Conservation (phyloP, 140 eudicot genomes). For the Eryngium alpinum region DNA sequence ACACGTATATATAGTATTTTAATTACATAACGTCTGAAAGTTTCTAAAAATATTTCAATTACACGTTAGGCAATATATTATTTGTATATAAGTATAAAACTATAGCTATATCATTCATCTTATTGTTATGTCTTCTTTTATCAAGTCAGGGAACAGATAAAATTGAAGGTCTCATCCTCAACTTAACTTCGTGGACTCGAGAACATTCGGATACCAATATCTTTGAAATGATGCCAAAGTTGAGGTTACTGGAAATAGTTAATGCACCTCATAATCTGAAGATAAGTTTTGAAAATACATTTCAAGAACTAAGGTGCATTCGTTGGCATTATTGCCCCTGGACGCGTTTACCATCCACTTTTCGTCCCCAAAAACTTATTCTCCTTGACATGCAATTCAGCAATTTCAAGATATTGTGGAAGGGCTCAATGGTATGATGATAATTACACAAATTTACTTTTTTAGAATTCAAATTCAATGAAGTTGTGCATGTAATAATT, state of each 20-base stretch:
- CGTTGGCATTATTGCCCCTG: constrained; percentile 22
- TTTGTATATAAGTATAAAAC: too few species aligned
- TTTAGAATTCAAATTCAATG: too few species aligned
- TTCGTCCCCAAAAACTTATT: constrained; percentile 12
- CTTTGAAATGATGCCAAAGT: constrained; percentile 20
- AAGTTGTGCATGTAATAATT: background rate
- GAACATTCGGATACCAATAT: constrained; percentile 4
- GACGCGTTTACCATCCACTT: constrained; percentile 8
- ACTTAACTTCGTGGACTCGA: background rate
- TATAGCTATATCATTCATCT: background rate
- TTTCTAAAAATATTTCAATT: background rate
- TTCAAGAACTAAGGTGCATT: constrained; percentile 26
- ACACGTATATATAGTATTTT: background rate
- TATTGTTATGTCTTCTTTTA: background rate
- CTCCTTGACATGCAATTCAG: constrained; percentile 25
- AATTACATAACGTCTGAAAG: background rate
- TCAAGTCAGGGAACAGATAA: constrained; percentile 19
- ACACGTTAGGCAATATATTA: too few species aligned
- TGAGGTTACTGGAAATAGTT: constrained; percentile 29
- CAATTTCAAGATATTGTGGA: background rate
- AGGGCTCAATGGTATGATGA: background rate
- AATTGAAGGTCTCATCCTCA: constrained; percentile 28
- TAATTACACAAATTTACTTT: background rate
- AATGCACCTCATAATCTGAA: constrained; percentile 14
- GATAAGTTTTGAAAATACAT: constrained; percentile 23